These are phyloP conservation scores for Zopfochytrium polystomum DNA, from an alignment of 371 early-diverging fungal genomes.

Conservation along the genomic window DNA sequence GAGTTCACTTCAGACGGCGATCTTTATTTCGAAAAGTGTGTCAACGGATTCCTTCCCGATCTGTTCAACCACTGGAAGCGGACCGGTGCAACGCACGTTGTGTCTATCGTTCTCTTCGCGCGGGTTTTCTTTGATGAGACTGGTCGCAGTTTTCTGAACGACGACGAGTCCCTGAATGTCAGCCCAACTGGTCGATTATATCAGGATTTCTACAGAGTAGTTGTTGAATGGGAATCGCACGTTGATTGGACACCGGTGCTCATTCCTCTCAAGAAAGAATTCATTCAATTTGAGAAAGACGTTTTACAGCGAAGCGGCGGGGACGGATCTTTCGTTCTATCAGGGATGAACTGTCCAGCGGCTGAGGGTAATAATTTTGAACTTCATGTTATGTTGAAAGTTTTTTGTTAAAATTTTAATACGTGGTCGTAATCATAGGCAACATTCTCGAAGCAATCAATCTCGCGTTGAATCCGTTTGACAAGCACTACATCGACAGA, in stretches of 20 bases:
- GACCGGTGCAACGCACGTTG: constrained; percentile 87
- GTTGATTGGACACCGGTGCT: constrained; percentile 81
- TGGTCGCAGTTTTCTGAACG: not conserved
- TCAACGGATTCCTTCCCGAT: constrained; percentile 85
- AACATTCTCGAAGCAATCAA: constrained; percentile 94
- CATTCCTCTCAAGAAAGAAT: constrained; percentile 68
- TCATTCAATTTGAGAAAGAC: constrained; percentile 73
- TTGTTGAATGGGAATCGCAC: constrained; percentile 88
- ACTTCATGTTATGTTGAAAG: too few species aligned
- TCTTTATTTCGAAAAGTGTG: constrained; percentile 79
- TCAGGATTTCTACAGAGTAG: constrained; percentile 92
- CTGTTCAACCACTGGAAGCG: constrained; percentile 86
- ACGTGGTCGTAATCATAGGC: too few species aligned
- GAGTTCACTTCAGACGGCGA: constrained; percentile 96
- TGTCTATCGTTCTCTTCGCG: constrained; percentile 89
- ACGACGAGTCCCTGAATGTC: not conserved
- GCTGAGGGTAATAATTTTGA: too few species aligned
- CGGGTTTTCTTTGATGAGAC: constrained; percentile 69
- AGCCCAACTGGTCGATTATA: constrained; percentile 41
- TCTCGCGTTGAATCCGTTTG: constrained; percentile 89
- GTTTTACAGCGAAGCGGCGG: constrained; percentile 58
- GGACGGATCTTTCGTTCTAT: constrained; percentile 48
- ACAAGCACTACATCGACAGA: constrained; percentile 88
- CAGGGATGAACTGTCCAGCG: constrained; percentile 57
- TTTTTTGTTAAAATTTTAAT: too few species aligned